Conservation (phyloP, 1,284 basidiomycete genomes). For the Microbotryomycetes sp. region DNA sequence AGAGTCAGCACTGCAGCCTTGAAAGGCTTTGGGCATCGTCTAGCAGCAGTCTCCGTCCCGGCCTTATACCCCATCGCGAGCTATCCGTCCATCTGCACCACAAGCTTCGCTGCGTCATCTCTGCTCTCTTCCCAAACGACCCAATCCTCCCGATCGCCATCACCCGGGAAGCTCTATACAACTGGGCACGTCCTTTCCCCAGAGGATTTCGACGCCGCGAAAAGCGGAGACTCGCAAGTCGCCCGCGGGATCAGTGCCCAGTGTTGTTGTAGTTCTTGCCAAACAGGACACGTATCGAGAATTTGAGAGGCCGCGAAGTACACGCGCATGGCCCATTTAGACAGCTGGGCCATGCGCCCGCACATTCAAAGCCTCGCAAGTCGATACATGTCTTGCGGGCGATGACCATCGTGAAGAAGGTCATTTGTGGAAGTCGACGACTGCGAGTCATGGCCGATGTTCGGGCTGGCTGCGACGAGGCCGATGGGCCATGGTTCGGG, state of each 20-base stretch:
- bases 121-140: not conserved
- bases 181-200: not conserved
- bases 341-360: not conserved
- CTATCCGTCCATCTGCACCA: not conserved
- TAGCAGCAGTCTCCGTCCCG: not conserved
- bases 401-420: not conserved
- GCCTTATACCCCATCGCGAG: not conserved
- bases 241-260: not conserved
- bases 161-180: not conserved
- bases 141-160: not conserved
- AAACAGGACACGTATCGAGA: not conserved
- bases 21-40: not conserved
- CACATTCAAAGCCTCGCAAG: too few relatives aligned
- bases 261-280: not conserved
- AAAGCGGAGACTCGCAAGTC: not conserved
- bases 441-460: not conserved
- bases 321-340: not conserved
- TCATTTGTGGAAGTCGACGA: not conserved
- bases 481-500: not conserved
- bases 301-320: not conserved
- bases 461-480: not conserved
- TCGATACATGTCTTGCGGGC: not conserved
- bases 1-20: not conserved
- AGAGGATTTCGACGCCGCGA: not conserved
- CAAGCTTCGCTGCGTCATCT: not conserved